A percentile compares a stretch with the other conserved stretches of the same genome.
Conservation (phyloP, 768 basidiomycete species). For the Harrya chromipes region DNA sequence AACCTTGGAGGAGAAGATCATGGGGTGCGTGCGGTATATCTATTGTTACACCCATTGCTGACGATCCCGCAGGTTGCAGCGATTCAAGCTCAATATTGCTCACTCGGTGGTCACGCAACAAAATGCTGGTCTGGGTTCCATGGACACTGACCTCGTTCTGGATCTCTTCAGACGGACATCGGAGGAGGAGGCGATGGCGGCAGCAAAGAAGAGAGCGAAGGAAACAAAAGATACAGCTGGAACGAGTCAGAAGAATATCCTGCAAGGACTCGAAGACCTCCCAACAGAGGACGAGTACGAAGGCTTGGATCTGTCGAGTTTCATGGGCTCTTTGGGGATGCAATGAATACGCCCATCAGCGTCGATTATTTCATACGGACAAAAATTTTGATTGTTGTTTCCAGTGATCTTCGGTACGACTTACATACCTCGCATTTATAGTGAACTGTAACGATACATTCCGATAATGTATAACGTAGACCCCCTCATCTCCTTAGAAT, state of each 20-base stretch:
- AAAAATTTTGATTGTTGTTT: conserved; percentile 12
- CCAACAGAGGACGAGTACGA: conserved; percentile 93
- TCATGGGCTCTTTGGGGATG: conserved; percentile 80
- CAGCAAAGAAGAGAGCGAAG: conserved; percentile 49
- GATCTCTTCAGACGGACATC: conserved; percentile 87
- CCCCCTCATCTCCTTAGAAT: conserved; percentile 9
- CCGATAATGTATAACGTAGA: conserved; percentile 36
- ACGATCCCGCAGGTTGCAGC: conserved; percentile 67
- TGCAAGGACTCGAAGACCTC: conserved; percentile 88
- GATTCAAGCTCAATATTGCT: conserved; percentile 98
- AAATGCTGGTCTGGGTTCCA: conserved; percentile 87
- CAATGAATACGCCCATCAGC: conserved; percentile 22
- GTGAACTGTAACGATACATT: conserved; percentile 32
- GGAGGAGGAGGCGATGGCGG: conserved; percentile 58
- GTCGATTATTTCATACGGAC: conserved; percentile 18
- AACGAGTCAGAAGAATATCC: conserved; percentile 73
- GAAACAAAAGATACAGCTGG: conserved; percentile 55
- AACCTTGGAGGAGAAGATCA: conserved; percentile 98
- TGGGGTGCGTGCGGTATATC: conserved; percentile 69
- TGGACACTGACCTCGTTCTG: conserved; percentile 96
- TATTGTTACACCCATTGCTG: conserved; percentile 1
- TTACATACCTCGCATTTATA: conserved; percentile 34
- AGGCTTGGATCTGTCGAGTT: conserved; percentile 78
- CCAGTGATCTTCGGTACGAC: conserved; percentile 12
- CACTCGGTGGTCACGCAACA: conserved; percentile 97